phyloP scores from a whole-genome alignment of 176 grass and related monocot genomes.

The Cenchrus fungigraminus region DNA sequence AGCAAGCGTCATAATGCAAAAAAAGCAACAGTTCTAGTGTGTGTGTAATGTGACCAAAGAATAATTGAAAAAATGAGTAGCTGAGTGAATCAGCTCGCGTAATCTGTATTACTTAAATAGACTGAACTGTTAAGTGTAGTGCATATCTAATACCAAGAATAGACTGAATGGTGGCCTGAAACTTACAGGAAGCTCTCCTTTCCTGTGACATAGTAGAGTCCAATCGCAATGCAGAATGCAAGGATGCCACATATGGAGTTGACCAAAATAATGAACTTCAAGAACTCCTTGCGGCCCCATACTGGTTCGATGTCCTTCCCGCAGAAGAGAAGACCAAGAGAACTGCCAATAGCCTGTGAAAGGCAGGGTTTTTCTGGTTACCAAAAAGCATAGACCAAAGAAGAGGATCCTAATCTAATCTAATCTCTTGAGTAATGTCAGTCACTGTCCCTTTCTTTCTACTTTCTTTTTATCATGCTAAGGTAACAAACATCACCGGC shows the following conservation, averaged over 20 bases:
- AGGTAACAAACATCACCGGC: background rate
- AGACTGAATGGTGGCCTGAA: background rate
- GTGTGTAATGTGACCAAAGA: background rate
- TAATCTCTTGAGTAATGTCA: too few relatives aligned
- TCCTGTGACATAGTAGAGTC: slow-evolving; percentile 87
- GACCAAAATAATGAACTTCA: slow-evolving; percentile 91
- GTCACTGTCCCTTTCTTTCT: background rate
- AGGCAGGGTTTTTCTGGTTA: background rate
- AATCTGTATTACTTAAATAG: background rate
- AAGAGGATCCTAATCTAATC: background rate
- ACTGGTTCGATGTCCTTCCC: slow-evolving; percentile 88
- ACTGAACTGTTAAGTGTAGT: background rate
- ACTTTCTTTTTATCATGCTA: background rate
- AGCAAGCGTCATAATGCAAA: background rate
- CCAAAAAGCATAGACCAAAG: background rate
- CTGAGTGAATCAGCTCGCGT: background rate
- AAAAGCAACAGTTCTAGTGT: background rate
- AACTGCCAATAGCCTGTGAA: slow-evolving; percentile 85
- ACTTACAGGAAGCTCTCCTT: slow-evolving; percentile 98
- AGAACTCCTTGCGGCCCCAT: slow-evolving; percentile 97
- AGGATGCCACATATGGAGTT: slow-evolving; percentile 86
- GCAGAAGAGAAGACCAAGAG: slow-evolving; percentile 89
- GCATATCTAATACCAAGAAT: background rate
- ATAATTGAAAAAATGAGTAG: background rate
- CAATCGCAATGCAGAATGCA: slow-evolving; percentile 80